phyloP scores from a whole-genome alignment of 306 rosid genomes.

The Purshia tridentata region DNA sequence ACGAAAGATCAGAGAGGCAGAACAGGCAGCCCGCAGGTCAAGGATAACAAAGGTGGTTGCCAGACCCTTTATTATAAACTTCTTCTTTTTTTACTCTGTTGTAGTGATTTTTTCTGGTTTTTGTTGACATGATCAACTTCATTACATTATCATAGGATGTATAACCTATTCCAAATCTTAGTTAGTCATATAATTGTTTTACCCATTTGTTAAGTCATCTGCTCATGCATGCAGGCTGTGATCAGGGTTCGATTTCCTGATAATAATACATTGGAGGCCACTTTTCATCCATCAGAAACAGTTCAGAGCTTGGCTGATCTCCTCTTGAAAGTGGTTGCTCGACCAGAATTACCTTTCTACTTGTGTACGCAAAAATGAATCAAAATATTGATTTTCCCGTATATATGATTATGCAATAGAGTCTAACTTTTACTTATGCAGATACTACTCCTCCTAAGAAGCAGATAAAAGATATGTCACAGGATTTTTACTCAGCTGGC shows the following conservation, averaged over 20 bases:
- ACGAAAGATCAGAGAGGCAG: conserved; percentile 80
- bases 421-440: conserved; percentile 35
- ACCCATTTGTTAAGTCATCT: conserved; percentile 13
- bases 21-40: conserved; percentile 77
- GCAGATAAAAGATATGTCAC: conserved; percentile 61
- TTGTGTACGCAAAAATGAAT: conserved; percentile 59
- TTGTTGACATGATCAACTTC: not conserved
- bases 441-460: conserved; percentile 92
- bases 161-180: not conserved
- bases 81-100: not conserved
- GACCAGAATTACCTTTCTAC: conserved; percentile 69
- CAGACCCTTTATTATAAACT: not conserved
- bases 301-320: conserved; percentile 73
- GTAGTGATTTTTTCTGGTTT: not conserved
- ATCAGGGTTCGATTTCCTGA: conserved; percentile 91
- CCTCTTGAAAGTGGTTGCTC: conserved; percentile 65
- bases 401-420: not conserved
- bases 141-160: not conserved
- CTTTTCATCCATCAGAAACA: conserved; percentile 81
- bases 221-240: conserved; percentile 57
- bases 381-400: not conserved
- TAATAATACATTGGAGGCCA: conserved; percentile 81
- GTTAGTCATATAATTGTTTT: not conserved
- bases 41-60: conserved; percentile 62
- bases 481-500: conserved; percentile 71